Percentiles rank a stretch among this genome's conserved stretches.
These are phyloP conservation scores for Coniella vitis DNA, from an alignment of 2,329 filamentous ascomycete genomes.

Conservation along the genomic window DNA sequence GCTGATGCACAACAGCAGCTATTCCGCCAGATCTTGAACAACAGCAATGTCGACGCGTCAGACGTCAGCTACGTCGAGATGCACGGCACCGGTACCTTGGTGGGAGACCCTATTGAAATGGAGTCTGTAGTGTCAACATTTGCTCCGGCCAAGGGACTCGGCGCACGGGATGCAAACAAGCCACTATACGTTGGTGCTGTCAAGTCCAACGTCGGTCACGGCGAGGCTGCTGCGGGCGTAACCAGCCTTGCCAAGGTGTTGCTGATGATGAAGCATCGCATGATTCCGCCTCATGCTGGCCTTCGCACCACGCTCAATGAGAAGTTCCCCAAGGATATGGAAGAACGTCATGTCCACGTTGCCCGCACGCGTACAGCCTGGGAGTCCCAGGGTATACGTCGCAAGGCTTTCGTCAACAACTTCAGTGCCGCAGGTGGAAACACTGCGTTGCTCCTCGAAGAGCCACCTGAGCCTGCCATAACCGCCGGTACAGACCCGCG, in stretches of 20 bases:
- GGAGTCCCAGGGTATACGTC: neutral
- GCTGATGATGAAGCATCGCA: constrained; percentile 33
- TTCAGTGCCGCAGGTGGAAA: constrained; percentile 24
- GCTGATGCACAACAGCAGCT: neutral
- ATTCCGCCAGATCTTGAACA: neutral
- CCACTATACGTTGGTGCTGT: constrained; percentile 32
- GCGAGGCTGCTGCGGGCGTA: constrained; percentile 31
- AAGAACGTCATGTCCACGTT: neutral
- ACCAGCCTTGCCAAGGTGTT: constrained; percentile 33
- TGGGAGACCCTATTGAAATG: constrained; percentile 1
- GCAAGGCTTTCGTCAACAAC: neutral
- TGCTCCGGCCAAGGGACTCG: neutral
- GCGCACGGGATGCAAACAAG: constrained; percentile 18
- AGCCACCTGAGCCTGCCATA: constrained; percentile 36
- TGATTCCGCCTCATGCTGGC: constrained; percentile 38
- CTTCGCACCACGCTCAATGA: constrained; percentile 36
- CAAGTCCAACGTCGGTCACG: constrained; percentile 39
- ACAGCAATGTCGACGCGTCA: too few relatives aligned
- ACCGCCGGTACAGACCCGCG: constrained; percentile 42
- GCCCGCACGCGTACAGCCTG: neutral
- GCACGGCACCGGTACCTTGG: constrained; percentile 7
- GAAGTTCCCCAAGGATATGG: neutral
- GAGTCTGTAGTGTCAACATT: neutral
- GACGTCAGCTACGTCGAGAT: constrained; percentile 3
- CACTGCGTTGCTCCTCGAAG: constrained; percentile 58